Conservation (phyloP, 441 rosid species). For the Euphorbia neoarborescens region DNA sequence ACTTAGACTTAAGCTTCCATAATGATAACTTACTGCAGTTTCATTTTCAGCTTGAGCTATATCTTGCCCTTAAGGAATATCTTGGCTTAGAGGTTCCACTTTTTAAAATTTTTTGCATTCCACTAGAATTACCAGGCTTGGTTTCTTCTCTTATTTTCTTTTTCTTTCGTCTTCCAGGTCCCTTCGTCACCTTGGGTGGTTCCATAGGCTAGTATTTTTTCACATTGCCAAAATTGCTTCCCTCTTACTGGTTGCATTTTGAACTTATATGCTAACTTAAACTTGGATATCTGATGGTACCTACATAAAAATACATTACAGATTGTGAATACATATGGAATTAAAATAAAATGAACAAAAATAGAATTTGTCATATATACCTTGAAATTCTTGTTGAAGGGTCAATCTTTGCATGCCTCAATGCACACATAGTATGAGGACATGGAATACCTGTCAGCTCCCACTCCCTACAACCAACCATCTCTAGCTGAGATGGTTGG, state of each 20-base stretch:
- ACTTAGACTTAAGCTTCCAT: too few species aligned
- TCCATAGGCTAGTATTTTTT: background rate
- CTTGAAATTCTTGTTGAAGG: background rate
- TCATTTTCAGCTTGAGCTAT: too few species aligned
- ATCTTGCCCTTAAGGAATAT: too few species aligned
- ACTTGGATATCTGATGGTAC: background rate
- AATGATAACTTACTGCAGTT: too few species aligned
- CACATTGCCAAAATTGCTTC: background rate
- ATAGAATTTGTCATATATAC: too few species aligned
- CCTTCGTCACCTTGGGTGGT: background rate
- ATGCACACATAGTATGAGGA: background rate
- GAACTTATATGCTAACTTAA: fast-evolving
- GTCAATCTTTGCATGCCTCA: background rate
- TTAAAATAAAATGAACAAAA: too few species aligned
- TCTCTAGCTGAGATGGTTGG: too few species aligned
- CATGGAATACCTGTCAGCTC: background rate
- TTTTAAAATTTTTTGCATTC: too few species aligned
- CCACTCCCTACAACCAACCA: background rate
- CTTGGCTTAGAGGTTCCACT: too few species aligned
- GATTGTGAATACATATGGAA: too few species aligned
- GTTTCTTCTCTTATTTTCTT: background rate
- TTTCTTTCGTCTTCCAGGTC: background rate
- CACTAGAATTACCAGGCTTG: too few species aligned
- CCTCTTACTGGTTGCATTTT: background rate
- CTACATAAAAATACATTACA: too few species aligned